Evolutionary conservation across 768 basidiomycete species (phyloP).

Genomic region (Roridomyces roridus): DNA sequence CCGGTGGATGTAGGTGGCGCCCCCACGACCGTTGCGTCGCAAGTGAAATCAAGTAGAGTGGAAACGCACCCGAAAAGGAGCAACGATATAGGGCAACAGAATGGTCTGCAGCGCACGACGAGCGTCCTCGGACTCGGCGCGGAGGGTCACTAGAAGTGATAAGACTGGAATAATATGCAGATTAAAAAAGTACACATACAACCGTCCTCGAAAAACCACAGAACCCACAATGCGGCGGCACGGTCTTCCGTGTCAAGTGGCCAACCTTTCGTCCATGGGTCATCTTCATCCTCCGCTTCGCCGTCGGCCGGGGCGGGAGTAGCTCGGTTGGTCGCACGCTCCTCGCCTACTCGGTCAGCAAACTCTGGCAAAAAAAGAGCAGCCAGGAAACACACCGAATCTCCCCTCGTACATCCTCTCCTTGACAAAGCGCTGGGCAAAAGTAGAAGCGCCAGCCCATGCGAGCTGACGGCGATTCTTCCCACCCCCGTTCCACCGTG

Average conservation of each 20-base stretch:
- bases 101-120: neutral
- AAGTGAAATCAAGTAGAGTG: neutral
- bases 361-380: neutral
- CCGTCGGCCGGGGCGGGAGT: neutral
- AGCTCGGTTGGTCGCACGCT: too few species aligned
- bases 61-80: conserved; percentile 11
- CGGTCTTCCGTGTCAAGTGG: neutral
- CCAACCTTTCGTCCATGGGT: conserved; percentile 3
- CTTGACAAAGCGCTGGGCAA: neutral
- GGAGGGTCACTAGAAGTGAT: neutral
- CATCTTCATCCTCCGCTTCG: neutral
- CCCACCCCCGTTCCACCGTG: neutral
- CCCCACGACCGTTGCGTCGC: too few species aligned
- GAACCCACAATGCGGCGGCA: conserved; percentile 3
- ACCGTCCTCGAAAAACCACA: conserved; percentile 9
- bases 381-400: neutral
- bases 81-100: conserved; percentile 3
- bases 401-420: neutral
- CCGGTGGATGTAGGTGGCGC: too few species aligned
- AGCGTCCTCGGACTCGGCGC: neutral
- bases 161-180: neutral
- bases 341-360: neutral
- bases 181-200: neutral
- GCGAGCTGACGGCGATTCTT: neutral
- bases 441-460: neutral